phyloP scores from a whole-genome alignment of 768 basidiomycete species.

The Amanita jacksonii region DNA sequence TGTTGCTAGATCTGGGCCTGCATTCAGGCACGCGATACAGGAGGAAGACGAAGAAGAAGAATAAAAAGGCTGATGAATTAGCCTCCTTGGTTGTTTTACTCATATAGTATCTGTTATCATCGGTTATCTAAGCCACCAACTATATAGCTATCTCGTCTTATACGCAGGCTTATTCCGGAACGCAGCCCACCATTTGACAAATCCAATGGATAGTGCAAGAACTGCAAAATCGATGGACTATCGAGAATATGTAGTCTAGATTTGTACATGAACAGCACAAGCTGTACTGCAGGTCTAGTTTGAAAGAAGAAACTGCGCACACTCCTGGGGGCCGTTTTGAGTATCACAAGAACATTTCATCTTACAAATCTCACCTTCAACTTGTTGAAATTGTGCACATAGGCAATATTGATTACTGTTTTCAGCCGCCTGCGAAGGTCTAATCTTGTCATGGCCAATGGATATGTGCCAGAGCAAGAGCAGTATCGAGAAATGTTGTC shows the following conservation, averaged over 20 bases:
- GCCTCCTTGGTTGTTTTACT: too few species aligned
- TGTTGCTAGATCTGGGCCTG: constrained; percentile 53
- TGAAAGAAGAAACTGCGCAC: constrained; percentile 30
- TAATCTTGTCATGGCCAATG: constrained; percentile 58
- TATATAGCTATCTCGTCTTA: too few species aligned
- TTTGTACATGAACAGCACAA: too few species aligned
- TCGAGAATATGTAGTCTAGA: too few species aligned
- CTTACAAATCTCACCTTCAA: constrained; percentile 42
- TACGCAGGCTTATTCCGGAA: too few species aligned
- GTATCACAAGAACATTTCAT: constrained; percentile 2
- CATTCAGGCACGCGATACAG: constrained; percentile 65
- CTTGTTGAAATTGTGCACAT: constrained; percentile 57
- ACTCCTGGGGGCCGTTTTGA: constrained; percentile 26
- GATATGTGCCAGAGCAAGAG: constrained; percentile 80
- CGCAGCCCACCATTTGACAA: too few species aligned
- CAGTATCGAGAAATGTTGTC: constrained; percentile 84
- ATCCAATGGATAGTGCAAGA: background rate
- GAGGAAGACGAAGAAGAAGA: constrained; percentile 86
- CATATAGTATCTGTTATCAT: too few species aligned
- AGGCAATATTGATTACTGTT: constrained; percentile 79
- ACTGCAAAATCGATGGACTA: too few species aligned
- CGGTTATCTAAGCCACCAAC: too few species aligned
- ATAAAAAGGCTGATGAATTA: constrained; percentile 21
- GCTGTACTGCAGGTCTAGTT: background rate
- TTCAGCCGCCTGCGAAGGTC: constrained; percentile 65